Base-by-base conservation (phyloP, 306 rosid genomes). In the Cucurbita maxima region DNA sequence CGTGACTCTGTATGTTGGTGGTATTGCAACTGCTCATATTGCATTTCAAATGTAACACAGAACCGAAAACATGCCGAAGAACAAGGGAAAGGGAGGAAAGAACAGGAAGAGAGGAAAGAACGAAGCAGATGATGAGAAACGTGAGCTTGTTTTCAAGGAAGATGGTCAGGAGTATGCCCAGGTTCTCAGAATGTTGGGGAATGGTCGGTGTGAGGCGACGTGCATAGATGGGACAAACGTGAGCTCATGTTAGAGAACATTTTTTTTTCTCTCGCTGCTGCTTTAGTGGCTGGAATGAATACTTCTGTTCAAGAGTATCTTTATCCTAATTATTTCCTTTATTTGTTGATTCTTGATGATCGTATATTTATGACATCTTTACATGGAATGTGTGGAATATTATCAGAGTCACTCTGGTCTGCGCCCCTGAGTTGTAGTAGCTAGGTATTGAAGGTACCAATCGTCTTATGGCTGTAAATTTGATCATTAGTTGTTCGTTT, bases 71-170 rank as follows among this genome's bases (percentile, higher is more conserved):
- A 71, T 79, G 88, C 90, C 90, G 78, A 86, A 86, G 90, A 86
- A 86, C 53, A 86, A 86, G 83, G 90, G 90, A 73, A 86, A 86
- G 85, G 90, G 88, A 86, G 90, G 90, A 0, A 84, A 84, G 83
- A 86, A 86, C 82, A 50, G 90, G 66, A 86, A 86, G 83, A 76
- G 91, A 51, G 90, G 90, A 14, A 84, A 86, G 88, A 86, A 86
- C 74, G 86, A 86, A 40, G 88, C 88, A 0, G 90, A 86, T 4
- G 86, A 84, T 43, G 88, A 86, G 75, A 84, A 86, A 77, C 52
- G 90, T 8, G 90, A 86, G 81, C 85, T 86, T 3, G 86, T 84
- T 0, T 87, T 87, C 85, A 87, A 87, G 76, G 91, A 87, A 61
- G 91, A 87, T 60, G 88, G 91, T 0, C 88, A 87, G 71, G 91